Conservation (phyloP, 495 filamentous ascomycete species). For the Usnea hakonensis region DNA sequence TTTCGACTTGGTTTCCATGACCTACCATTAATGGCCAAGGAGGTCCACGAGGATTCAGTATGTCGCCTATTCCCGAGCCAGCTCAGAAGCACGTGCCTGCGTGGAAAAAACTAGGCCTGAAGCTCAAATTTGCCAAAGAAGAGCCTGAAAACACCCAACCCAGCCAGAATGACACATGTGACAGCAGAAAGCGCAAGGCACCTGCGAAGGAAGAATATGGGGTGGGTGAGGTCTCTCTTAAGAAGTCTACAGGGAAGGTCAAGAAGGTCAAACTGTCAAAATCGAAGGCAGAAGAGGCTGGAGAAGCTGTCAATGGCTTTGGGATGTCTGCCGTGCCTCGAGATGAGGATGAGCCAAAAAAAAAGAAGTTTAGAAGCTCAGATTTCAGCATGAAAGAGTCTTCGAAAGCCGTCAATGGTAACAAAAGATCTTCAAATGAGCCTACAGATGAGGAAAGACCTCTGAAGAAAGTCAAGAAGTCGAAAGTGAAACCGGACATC, state of each 20-base stretch:
- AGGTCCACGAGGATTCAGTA: slow-evolving; percentile 4
- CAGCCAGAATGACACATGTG: neutral
- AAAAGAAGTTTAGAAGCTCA: neutral
- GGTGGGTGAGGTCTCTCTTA: neutral
- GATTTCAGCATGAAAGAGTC: neutral
- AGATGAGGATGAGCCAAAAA: neutral
- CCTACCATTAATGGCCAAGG: neutral
- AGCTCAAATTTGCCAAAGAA: slow-evolving; percentile 59
- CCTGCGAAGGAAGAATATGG: neutral
- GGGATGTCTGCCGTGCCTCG: neutral
- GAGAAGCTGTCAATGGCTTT: neutral
- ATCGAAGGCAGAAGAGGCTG: neutral
- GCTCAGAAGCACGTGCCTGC: slow-evolving; percentile 51
- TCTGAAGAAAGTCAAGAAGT: slow-evolving; percentile 18
- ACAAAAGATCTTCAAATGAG: slow-evolving; percentile 18
- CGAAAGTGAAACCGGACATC: slow-evolving; percentile 19
- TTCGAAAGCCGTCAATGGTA: neutral
- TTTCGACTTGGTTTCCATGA: too few relatives aligned
- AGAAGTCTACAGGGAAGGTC: neutral
- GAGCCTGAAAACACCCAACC: slow-evolving; percentile 26
- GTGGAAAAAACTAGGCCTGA: slow-evolving; percentile 70
- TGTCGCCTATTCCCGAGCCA: slow-evolving; percentile 23
- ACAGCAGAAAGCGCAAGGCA: slow-evolving; percentile 10
- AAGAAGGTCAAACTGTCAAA: neutral
- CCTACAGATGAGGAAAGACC: neutral